These are phyloP conservation scores for Apiospora hydei DNA, from an alignment of 2,329 filamentous ascomycete genomes.

Conservation along the genomic window DNA sequence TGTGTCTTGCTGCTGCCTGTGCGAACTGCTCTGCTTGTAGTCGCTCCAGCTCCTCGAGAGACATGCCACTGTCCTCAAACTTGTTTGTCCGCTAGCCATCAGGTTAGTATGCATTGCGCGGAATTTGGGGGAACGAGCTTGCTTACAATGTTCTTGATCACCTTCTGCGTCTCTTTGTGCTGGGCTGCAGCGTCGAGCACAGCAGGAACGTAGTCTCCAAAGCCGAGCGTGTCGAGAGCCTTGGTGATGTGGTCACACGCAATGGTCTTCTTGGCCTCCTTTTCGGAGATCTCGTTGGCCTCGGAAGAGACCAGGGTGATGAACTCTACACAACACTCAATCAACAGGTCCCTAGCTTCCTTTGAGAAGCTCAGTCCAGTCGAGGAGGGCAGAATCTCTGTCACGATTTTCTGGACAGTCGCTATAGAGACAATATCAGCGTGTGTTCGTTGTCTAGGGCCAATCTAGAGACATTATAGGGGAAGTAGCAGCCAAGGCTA, in stretches of 20 bases:
- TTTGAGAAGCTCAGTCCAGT: slow-evolving; percentile 87
- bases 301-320: slow-evolving; percentile 98
- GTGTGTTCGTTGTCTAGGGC: background rate
- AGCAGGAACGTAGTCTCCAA: slow-evolving; percentile 88
- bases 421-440: slow-evolving; percentile 51
- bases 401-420: slow-evolving; percentile 85
- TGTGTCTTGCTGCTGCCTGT: slow-evolving; percentile 41
- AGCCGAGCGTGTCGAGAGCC: slow-evolving; percentile 90
- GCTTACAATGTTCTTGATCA: slow-evolving; percentile 45
- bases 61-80: slow-evolving; percentile 92
- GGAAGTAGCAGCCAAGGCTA: background rate
- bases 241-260: slow-evolving; percentile 97
- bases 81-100: slow-evolving; percentile 84
- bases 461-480: background rate
- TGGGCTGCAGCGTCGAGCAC: slow-evolving; percentile 61
- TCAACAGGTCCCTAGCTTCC: slow-evolving; percentile 92
- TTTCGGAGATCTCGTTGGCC: slow-evolving; percentile 98
- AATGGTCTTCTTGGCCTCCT: slow-evolving; percentile 99
- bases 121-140: background rate
- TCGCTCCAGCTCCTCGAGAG: slow-evolving; percentile 85
- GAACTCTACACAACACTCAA: slow-evolving; percentile 99
- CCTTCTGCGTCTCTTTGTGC: slow-evolving; percentile 93
- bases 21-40: slow-evolving; percentile 94
- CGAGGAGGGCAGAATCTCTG: slow-evolving; percentile 84
- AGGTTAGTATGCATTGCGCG: background rate